Conservation (phyloP, 2,329 filamentous ascomycete genomes). For the Calonectria honghensis region DNA sequence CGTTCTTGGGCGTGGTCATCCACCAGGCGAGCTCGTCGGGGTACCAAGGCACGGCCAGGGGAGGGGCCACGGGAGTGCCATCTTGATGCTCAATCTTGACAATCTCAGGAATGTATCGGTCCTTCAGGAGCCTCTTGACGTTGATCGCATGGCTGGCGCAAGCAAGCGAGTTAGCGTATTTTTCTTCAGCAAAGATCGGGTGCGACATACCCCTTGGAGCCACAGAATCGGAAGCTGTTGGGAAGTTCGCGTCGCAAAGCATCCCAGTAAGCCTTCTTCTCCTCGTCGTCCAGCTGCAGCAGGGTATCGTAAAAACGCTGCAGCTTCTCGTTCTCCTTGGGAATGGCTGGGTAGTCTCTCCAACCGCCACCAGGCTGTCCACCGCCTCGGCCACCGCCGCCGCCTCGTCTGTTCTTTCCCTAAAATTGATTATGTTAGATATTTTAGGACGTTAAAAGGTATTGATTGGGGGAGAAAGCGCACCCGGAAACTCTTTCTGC, state of each 20-base stretch:
- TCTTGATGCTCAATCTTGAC: constrained; percentile 88
- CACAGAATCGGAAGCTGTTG: constrained; percentile 98
- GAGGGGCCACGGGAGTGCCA: constrained; percentile 87
- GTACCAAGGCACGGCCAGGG: constrained; percentile 90
- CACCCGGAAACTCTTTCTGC: constrained; percentile 62
- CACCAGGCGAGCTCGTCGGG: constrained; percentile 96
- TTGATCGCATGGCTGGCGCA: constrained; percentile 86
- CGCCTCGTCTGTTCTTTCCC: constrained; percentile 62
- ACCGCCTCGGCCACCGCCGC: constrained; percentile 60
- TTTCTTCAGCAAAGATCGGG: constrained; percentile 30
- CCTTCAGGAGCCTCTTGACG: constrained; percentile 91
- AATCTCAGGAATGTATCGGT: constrained; percentile 93
- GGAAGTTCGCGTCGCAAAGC: constrained; percentile 89
- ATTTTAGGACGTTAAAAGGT: constrained; percentile 36
- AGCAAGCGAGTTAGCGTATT: constrained; percentile 41
- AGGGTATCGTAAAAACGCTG: constrained; percentile 90
- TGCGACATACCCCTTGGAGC: constrained; percentile 85
- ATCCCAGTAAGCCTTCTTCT: constrained; percentile 89
- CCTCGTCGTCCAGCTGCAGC: constrained; percentile 84
- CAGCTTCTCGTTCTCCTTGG: constrained; percentile 88
- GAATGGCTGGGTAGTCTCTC: constrained; percentile 67
- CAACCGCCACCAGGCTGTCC: constrained; percentile 52
- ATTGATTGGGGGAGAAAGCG: constrained; percentile 31
- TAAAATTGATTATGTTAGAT: constrained; percentile 50
- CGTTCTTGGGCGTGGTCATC: constrained; percentile 98